Evolutionary conservation across 148 eudicot genomes (phyloP).

Genomic region (Polygonum maritimum): DNA sequence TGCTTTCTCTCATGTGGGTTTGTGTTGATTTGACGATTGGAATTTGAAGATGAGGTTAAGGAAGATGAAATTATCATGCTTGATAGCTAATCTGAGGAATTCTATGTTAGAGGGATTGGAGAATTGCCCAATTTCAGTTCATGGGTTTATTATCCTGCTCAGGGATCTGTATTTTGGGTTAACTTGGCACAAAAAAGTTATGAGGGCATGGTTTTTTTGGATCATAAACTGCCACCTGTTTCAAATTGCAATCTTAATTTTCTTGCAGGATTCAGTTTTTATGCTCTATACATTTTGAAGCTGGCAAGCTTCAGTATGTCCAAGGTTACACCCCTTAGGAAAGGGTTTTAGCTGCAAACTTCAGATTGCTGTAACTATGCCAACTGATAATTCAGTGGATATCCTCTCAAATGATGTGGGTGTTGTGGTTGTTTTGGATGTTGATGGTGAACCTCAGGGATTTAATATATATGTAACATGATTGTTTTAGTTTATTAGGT

Average conservation of each 20-base stretch:
- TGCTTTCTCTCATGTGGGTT: background rate
- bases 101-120: background rate
- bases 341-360: conserved; percentile 30
- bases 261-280: background rate
- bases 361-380: conserved; percentile 92
- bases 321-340: background rate
- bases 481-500: background rate
- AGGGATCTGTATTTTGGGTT: conserved; percentile 1
- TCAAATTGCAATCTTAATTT: background rate
- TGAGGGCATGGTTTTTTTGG: background rate
- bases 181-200: background rate
- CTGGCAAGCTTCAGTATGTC: background rate
- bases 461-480: conserved; percentile 84
- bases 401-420: conserved; percentile 89
- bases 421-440: conserved; percentile 78
- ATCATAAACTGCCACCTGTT: background rate
- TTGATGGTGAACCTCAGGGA: conserved; percentile 83
- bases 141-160: background rate
- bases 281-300: background rate
- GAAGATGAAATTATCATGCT: background rate
- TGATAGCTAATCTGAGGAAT: background rate
- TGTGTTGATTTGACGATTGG: background rate
- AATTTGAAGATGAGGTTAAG: background rate
- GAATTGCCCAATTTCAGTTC: background rate
- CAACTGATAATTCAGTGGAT: conserved; percentile 88